These are phyloP conservation scores for Benincasa hispida DNA, from an alignment of 306 rosid species.

Conservation along the genomic window DNA sequence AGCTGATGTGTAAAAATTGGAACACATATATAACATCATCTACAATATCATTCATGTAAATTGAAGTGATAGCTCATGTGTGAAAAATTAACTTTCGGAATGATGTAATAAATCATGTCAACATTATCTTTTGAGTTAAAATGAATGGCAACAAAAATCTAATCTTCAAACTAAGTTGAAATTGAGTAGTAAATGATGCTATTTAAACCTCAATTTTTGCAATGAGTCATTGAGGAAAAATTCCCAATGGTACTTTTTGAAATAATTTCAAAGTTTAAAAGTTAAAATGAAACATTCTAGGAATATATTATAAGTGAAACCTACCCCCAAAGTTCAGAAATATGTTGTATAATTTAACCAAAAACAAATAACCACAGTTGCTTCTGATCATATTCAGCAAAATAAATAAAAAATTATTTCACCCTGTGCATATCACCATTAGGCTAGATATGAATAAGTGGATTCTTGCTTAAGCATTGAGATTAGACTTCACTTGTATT, in stretches of 20 bases:
- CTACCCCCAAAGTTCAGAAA: not conserved
- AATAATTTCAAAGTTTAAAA: not conserved
- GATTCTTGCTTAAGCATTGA: conserved; percentile 1
- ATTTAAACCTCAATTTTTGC: no score
- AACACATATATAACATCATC: not conserved
- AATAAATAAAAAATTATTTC: not conserved
- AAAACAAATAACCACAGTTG: no score
- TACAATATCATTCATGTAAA: not conserved
- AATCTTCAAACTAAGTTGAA: not conserved
- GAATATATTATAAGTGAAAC: not conserved
- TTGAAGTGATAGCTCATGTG: no score
- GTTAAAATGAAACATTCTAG: not conserved
- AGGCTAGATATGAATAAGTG: conserved; percentile 1
- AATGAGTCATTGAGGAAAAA: no score
- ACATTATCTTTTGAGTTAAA: not conserved
- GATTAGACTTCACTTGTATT: conserved; percentile 7
- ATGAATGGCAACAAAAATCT: no score
- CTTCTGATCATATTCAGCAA: no score
- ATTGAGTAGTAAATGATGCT: no score
- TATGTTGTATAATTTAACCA: not conserved
- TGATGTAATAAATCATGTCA: not conserved
- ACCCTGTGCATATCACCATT: not conserved
- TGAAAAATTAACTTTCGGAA: not conserved
- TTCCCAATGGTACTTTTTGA: not conserved
- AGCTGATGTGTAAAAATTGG: not conserved